Percentiles rank a stretch among this genome's conserved stretches.
These are phyloP conservation scores for Leptodontidium sp. DNA, from an alignment of 2,329 filamentous ascomycete species.

Conservation along the genomic window DNA sequence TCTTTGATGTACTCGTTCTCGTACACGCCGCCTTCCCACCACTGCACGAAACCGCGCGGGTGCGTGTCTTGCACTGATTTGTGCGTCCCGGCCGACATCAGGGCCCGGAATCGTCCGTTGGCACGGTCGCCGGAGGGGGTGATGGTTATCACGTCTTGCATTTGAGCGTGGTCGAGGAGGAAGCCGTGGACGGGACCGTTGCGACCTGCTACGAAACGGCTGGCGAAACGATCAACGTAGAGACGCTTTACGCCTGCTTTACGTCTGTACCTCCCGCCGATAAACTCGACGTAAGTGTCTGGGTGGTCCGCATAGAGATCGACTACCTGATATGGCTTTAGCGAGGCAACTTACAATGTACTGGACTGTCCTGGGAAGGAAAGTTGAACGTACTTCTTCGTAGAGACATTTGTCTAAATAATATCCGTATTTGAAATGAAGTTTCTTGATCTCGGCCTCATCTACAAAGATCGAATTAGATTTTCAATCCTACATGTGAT, in stretches of 20 bases:
- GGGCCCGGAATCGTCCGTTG: conserved; percentile 59
- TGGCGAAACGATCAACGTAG: conserved; percentile 60
- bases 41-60: conserved; percentile 61
- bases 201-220: conserved; percentile 59
- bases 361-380: not conserved
- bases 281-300: conserved; percentile 63
- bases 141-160: conserved; percentile 64
- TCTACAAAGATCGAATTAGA: conserved; percentile 46
- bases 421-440: conserved; percentile 66
- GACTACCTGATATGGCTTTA: conserved; percentile 48
- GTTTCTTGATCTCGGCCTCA: conserved; percentile 61
- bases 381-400: conserved; percentile 53
- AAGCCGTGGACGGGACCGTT: conserved; percentile 64
- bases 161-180: conserved; percentile 64
- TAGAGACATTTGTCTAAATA: conserved; percentile 67
- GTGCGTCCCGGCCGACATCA: conserved; percentile 64
- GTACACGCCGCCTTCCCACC: conserved; percentile 66
- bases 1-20: conserved; percentile 68
- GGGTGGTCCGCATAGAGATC: conserved; percentile 61
- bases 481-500: conserved; percentile 32
- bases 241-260: conserved; percentile 60
- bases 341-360: not conserved
- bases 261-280: conserved; percentile 60
- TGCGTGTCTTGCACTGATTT: conserved; percentile 58
- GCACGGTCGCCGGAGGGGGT: conserved; percentile 56